Base-by-base conservation (phyloP, 305 asterid genomes). In the Solanum aculeatissimum region DNA sequence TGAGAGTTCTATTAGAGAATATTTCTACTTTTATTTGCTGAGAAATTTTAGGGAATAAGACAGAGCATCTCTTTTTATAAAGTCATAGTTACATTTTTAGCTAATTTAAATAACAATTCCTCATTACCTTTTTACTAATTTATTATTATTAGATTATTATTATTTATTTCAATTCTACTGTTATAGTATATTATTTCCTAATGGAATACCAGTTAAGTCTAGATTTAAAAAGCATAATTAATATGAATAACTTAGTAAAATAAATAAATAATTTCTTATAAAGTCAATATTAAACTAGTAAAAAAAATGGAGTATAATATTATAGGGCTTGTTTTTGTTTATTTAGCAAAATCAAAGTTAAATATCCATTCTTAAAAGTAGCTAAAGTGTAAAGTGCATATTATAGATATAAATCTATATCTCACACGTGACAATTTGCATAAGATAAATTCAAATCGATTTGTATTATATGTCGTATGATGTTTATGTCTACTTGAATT, bases 11-110 rank as follows among this genome's bases (percentile, higher is more conserved):
- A 40, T 4, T 57, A 32, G 7, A 72, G 84, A 47, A 60, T 51
- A 71, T 87, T 88, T 87, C 84, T 74, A 45, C 40, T 58, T 21
- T 68, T 16, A 86, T 89, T 85, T 84, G n/a, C 14, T 32, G 62
- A 25, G 69, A 80, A 72, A 86, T 86, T 88, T 74, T 69, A 51
- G 82, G 90, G 91, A 90, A 91, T 84, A 87, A 85, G 85, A 89
- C 91, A 88, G 77, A 88, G 38, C 32, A 42, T 47, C 82, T 81
- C 90, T 85, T 86, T 55, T 88, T 83, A 75, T 75, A 75, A 21
- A 83, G 82, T 51, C 38, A 21, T 83, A 75, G 83, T 58, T n/a
- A 80, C 47, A 66, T 43, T 12, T 58, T 74, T 51, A 74, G 81
- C 60, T 23, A 21, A 45, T 45, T 45, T 68, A 32, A 66, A 9